phyloP scores from a whole-genome alignment of 2,329 filamentous ascomycete species.

The Pestalotiopsis sp. region DNA sequence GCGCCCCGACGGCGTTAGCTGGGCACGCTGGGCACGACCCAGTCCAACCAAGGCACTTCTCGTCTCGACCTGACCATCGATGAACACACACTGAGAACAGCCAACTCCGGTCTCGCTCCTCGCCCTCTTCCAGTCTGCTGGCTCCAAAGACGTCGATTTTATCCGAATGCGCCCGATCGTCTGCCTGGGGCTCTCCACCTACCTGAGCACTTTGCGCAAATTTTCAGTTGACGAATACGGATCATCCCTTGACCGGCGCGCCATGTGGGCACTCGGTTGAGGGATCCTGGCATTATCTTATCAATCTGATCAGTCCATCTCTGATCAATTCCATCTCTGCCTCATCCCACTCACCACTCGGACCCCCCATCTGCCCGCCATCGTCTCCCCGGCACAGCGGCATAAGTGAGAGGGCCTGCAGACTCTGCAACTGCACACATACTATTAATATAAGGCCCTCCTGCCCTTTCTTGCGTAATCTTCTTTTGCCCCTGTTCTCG shows the following conservation, averaged over 20 bases:
- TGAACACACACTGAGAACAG: background rate
- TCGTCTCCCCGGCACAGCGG: conserved; percentile 2
- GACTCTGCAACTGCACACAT: background rate
- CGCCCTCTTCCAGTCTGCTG: background rate
- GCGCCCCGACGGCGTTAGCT: background rate
- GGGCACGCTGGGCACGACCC: background rate
- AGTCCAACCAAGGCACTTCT: too few relatives aligned
- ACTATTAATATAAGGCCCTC: conserved; percentile 7
- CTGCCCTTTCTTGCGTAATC: conserved; percentile 2
- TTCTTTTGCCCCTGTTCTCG: conserved; percentile 9
- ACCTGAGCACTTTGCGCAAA: conserved; percentile 6
- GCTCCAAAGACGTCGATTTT: background rate
- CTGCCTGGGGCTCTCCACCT: background rate
- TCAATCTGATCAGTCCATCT: conserved; percentile 41
- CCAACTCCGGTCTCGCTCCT: conserved; percentile 9
- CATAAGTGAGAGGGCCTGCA: background rate
- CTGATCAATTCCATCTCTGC: conserved; percentile 20
- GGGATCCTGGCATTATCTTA: conserved; percentile 33
- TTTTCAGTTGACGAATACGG: conserved; percentile 10
- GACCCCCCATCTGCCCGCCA: conserved; percentile 18
- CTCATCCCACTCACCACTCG: conserved; percentile 15
- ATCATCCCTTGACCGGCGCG: conserved; percentile 13
- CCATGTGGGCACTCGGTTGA: background rate
- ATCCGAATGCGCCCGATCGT: conserved; percentile 8
- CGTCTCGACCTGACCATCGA: background rate